Base-by-base conservation (phyloP, 345 rosid species). In the Brassica cretica region DNA sequence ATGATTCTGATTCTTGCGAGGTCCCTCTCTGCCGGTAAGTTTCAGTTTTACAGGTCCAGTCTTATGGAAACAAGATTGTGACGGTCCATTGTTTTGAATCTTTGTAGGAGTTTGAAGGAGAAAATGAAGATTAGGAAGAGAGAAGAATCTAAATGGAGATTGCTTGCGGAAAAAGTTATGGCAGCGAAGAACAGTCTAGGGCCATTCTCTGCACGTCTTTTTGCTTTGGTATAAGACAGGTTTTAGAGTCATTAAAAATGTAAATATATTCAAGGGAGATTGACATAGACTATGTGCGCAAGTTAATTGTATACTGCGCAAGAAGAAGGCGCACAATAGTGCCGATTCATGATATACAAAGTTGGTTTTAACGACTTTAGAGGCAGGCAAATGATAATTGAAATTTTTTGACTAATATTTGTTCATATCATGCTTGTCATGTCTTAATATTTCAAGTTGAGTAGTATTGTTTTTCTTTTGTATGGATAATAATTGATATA, bases 11-110 rank as follows among this genome's bases (percentile, higher is more conserved):
- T 77, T 79, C 80, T 64, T 94, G 97, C 94, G 85, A 81, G 77
- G 90, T 94, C 77, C 97, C 97, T 53, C 96, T 94, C 66, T 92
- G 98, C 62, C 62, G 91, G 98, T 92, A 83, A 82, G 51, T 55
- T 2, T 18, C 55, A 1, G 8, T 12, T 63, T 46, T 35, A 18
- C 35, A 56, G 60, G 62, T 41, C 12, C 5, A 30, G 3, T 51
- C 8, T 65, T 29, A 6, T 16, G 29, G 19, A 41, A 29, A 65
- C n/a, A 58, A 58, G 49, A 29, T 16, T 64, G 55, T 60, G 27
- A 67, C 62, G 6, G 15, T 6, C 12, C 12, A 5, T 33, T 16
- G 16, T 49, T 5, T 15, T 24, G 0, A 0, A 59, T 25, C 58
- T 68, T 51, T 69, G 12, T 25, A 91, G 97, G 78, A 89, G 84